Evolutionary conservation across 768 basidiomycete genomes (phyloP).

Genomic region (Tulasnella sp.): DNA sequence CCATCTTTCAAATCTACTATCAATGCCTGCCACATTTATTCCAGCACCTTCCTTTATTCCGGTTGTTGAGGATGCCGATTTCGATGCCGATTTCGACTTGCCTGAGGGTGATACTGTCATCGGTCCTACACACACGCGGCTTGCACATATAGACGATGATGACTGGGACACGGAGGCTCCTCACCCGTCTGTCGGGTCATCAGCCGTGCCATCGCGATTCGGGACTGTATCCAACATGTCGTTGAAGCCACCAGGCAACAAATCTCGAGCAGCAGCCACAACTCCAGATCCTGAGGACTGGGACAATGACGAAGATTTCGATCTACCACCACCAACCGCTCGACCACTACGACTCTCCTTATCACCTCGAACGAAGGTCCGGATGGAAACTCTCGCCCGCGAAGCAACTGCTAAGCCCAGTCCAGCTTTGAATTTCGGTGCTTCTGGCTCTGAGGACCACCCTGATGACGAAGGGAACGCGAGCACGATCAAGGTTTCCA

Average conservation of each 20-base stretch:
- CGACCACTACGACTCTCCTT: conserved; percentile 1
- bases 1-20: too few relatives aligned
- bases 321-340: conserved; percentile 4
- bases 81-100: conserved; percentile 75
- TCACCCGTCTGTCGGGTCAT: background rate
- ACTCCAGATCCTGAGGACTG: conserved; percentile 56
- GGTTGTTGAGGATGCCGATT: conserved; percentile 10
- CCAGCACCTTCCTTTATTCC: conserved; percentile 14
- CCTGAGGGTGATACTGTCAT: conserved; percentile 51
- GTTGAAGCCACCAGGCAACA: background rate
- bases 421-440: conserved; percentile 25
- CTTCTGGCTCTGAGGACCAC: conserved; percentile 27
- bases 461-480: conserved; percentile 67
- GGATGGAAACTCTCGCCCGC: background rate
- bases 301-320: conserved; percentile 65
- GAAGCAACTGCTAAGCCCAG: conserved; percentile 40
- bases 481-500: conserved; percentile 68
- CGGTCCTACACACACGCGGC: conserved; percentile 32
- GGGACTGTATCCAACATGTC: conserved; percentile 11
- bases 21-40: conserved; percentile 14
- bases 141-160: too few relatives aligned
- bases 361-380: conserved; percentile 6
- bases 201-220: background rate
- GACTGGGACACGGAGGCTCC: conserved; percentile 18
- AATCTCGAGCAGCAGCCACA: conserved; percentile 32